Base-by-base conservation (phyloP, 768 basidiomycete species). In the Suillus plorans region DNA sequence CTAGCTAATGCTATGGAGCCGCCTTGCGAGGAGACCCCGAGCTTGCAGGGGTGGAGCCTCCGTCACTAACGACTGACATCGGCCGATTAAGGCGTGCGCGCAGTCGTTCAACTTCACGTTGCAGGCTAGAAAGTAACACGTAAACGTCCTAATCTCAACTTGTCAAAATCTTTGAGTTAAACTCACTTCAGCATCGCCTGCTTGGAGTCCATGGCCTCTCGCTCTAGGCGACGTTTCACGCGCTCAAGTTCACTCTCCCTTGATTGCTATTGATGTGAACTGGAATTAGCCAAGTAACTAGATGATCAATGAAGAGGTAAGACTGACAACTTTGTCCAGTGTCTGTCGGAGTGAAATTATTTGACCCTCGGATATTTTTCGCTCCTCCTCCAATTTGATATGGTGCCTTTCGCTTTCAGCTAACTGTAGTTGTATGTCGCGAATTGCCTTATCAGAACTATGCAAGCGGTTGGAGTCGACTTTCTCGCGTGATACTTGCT, bases 201-300 rank as follows among this genome's bases (percentile, higher is more conserved):
- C 74, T 86, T 90, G 70, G 85, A 86, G 68, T 94, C 91, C 6
- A 78, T 85, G 37, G 88, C 89, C 69, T 94, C 91, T 45, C 90
- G 83, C 69, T 92, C 92, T 44, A 89, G 89, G 50, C 90, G 83
- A 39, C 91, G 86, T 74, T 92, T 92, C 28, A 84, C 85, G 13
- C 89, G 81, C 68, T 89, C 86, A 4, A 92, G 79, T n/a, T 83
- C 80, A 66, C 79, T 86, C 76, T 89, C 90, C 50, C 82, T 81
- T 22, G 86, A 88, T 87, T 90, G 89, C 91, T 92, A 64, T 53
- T 66, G 20, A 67, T 60, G 63, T 57, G 28, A 58, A 66, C 42
- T 70, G 68, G 18, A 18, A 42, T 31, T 37, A 9, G 55, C 57
- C 34, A 52, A 28, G 20, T 16, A 42, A 65, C 16, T 53, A 25